These are phyloP conservation scores for Centaurea solstitialis DNA, from an alignment of 129 eudicot genomes.

Conservation along the genomic window DNA sequence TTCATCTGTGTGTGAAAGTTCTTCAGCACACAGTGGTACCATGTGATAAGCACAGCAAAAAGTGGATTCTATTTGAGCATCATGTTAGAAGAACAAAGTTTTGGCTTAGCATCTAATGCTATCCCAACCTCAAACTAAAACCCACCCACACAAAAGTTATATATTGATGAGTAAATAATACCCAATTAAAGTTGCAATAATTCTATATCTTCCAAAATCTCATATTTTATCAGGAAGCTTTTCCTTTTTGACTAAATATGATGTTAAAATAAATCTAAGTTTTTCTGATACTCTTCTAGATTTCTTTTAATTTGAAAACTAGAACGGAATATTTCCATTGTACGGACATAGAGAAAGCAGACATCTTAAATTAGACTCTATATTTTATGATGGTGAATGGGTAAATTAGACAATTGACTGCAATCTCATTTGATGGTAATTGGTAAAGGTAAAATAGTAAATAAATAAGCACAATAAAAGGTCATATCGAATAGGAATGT, in stretches of 20 bases:
- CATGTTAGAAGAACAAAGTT: conserved; percentile 27
- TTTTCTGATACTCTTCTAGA: background rate
- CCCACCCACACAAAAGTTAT: conserved; percentile 30
- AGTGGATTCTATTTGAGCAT: conserved; percentile 39
- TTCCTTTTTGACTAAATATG: conserved; percentile 25
- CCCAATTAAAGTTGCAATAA: conserved; percentile 18
- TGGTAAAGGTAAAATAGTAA: conserved; percentile 7
- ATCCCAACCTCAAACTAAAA: conserved; percentile 38
- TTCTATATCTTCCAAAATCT: background rate
- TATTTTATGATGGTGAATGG: background rate
- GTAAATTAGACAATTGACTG: background rate
- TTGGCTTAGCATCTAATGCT: conserved; percentile 35
- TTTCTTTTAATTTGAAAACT: background rate
- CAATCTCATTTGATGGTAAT: background rate
- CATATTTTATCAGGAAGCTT: conserved; percentile 9
- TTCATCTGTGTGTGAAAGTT: conserved; percentile 21
- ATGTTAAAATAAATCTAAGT: conserved; percentile 1
- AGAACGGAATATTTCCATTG: background rate
- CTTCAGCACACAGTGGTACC: conserved; percentile 15
- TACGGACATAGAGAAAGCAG: background rate
- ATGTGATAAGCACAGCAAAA: conserved; percentile 41
- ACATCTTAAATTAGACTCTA: background rate
- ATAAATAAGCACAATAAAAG: conserved; percentile 15
- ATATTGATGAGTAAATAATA: conserved; percentile 13
- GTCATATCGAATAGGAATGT: conserved; percentile 71